A percentile compares a stretch with the other conserved stretches of the same genome.
These are phyloP conservation scores for Pythium dissotocum DNA, from an alignment of 352 stramenopile species.

Conservation along the genomic window DNA sequence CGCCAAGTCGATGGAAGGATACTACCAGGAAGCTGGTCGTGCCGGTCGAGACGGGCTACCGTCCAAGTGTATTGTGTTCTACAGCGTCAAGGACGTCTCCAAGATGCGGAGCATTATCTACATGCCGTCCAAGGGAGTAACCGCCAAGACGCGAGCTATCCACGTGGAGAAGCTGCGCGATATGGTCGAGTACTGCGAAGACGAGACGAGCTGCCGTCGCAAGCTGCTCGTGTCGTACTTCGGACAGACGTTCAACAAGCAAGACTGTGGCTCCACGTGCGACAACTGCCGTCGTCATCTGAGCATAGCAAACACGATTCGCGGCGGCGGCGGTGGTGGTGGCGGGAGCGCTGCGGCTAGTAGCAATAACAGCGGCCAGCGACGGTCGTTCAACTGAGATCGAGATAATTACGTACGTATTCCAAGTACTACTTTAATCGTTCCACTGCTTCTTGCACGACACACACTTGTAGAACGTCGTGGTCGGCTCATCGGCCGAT, in stretches of 20 bases:
- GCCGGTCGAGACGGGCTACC: slow-evolving; percentile 94
- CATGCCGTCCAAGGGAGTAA: slow-evolving; percentile 82
- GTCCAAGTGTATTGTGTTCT: slow-evolving; percentile 92
- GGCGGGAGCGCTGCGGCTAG: not conserved
- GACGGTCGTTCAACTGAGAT: slow-evolving; percentile 8
- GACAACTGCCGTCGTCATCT: slow-evolving; percentile 67
- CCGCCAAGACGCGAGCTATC: slow-evolving; percentile 58
- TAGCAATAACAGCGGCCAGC: not conserved
- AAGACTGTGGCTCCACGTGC: slow-evolving; percentile 58
- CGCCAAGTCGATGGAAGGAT: slow-evolving; percentile 95
- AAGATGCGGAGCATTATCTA: slow-evolving; percentile 83
- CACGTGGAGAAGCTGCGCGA: slow-evolving; percentile 78
- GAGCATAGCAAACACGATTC: slow-evolving; percentile 27
- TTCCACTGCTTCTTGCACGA: slow-evolving; percentile 98
- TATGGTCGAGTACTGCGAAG: slow-evolving; percentile 82
- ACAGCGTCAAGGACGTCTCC: slow-evolving; percentile 78
- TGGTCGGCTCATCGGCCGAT: slow-evolving; percentile 98
- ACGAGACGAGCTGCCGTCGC: slow-evolving; percentile 71
- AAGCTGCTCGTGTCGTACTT: slow-evolving; percentile 82
- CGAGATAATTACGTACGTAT: slow-evolving; percentile 5
- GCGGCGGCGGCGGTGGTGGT: slow-evolving; percentile 7
- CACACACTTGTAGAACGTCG: slow-evolving; percentile 99
- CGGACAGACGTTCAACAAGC: slow-evolving; percentile 67
- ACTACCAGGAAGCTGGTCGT: slow-evolving; percentile 98
- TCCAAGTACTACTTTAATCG: slow-evolving; percentile 49